Evolutionary conservation across 257 asterid genomes (phyloP), one percentile per base, ranked within the genome.

Genomic region (Nicotiana sylvestris): DNA sequence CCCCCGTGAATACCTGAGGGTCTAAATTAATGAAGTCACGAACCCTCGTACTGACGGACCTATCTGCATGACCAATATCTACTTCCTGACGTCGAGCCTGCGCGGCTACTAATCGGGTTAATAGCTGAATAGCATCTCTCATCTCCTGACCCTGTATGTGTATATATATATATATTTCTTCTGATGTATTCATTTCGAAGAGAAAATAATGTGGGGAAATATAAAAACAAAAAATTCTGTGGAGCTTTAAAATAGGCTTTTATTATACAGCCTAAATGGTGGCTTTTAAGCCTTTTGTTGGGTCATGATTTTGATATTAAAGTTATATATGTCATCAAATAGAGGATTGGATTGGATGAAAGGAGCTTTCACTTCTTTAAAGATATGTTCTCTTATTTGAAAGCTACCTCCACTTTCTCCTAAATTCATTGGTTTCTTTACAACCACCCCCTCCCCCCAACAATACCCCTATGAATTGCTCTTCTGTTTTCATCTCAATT

Each of bases 311-410:
- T 62, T 39, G 58, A 69, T 39, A 69, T 69, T 21, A 11, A 43
- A 70, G 17, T n/a, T 66, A 61, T 60, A 33, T 9, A 18, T 35
- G 10, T 39, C 49, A 8, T 43, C 51, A 43, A 43, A 43, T 43
- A 43, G 51, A 43, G 51, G 21, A 74, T 35, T 7, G 57, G 79
- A 74, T 49, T 74, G 62, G 62, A 74, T 27, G 51, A 18, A 74
- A 49, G 61, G 57, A 49, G 62, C 25, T 49, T 72, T 72, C 79
- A 72, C 39, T 72, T 72, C 10, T 66, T 67, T 67, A 74, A 74
- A 74, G 61, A 46, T 72, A 72, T 74, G 25, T 74, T 70, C 60
- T 70, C 78, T 74, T 46, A 74, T 74, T 49, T 49, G 62, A 25
- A 46, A 74, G 62, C 79, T 74, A 74, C 39, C 21, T 27, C 62